Base-by-base conservation (phyloP, 208 protist genomes). In the Wallacemonas sp. region DNA sequence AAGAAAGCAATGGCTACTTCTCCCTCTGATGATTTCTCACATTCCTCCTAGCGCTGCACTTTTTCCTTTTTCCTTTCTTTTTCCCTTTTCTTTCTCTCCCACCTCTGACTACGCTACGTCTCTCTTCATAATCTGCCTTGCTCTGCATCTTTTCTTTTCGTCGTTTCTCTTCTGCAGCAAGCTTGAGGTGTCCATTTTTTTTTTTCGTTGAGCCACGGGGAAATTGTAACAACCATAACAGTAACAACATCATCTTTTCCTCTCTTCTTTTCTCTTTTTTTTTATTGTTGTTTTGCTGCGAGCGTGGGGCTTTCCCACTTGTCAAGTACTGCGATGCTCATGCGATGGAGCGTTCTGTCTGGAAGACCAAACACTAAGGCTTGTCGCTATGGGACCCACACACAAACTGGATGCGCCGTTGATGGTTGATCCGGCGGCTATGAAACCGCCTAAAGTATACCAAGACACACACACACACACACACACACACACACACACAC, bases 21-120 rank as follows among this genome's bases (percentile, higher is more conserved):
- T 50, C 29, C 23, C n/a, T 32, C 31, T 46, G 23, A 57, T 54
- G 14, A 7, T n/a, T 31, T 44, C 28, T 16, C 41, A 5, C 54
- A 7, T 55, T 55, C 48, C 18, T 55, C 18, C 26, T 33, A 22
- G 4, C 41, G 7, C n/a, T 22, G 20, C 18, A 59, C 42, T 20
- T 20, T 62, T 25, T 61, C 48, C 10, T n/a, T 26, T n/a, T 39
- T 23, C 16, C 52, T 39, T 25, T 16, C 61, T 25, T 36, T 71
- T 65, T 71, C 20, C 52, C 45, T 52, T 65, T 14, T 26, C 26
- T 65, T 45, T 45, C 26, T 61, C 18, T 33, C 42, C 12, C 28
- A 66, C 18, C 20, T 45, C 39, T 0, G 12, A 18, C 44, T 7
- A 18, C 44, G n/a, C 18, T 38, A 38, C 28, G n/a, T 48, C 33